Percentiles rank a stretch among this genome's conserved stretches.
phyloP scores from a whole-genome alignment of 352 stramenopile genomes.

The Blastocystis sp. region DNA sequence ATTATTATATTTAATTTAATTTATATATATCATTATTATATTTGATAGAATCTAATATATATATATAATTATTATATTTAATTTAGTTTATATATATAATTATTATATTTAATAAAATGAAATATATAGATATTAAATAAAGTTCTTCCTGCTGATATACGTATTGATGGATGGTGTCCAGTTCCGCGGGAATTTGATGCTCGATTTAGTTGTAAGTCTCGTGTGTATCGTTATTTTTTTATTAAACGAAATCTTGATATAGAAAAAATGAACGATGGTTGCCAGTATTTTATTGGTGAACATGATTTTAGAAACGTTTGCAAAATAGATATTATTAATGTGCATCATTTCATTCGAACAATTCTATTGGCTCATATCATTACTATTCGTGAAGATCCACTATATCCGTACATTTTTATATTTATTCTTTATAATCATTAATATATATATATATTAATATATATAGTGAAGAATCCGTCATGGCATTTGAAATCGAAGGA shows the following conservation, averaged over 20 bases:
- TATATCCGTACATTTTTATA: too few relatives aligned
- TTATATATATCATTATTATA: too few relatives aligned
- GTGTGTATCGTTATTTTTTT: slow-evolving; percentile 38
- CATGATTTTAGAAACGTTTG: slow-evolving; percentile 37
- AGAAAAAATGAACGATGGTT: not conserved
- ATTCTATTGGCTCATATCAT: slow-evolving; percentile 24
- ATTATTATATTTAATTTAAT: too few relatives aligned
- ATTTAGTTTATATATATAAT: too few relatives aligned
- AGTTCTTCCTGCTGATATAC: slow-evolving; percentile 31
- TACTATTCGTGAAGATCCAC: too few relatives aligned
- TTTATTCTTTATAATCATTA: too few relatives aligned
- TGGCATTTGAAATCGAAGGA: slow-evolving; percentile 28
- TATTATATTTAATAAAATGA: too few relatives aligned
- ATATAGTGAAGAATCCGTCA: not conserved
- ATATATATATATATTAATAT: too few relatives aligned
- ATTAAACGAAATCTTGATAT: slow-evolving; percentile 11
- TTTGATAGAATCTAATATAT: too few relatives aligned
- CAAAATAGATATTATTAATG: slow-evolving; percentile 27
- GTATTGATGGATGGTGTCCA: slow-evolving; percentile 27
- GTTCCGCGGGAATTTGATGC: slow-evolving; percentile 16
- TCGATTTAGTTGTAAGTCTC: slow-evolving; percentile 20
- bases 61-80: too few relatives aligned
- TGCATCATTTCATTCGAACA: slow-evolving; percentile 26
- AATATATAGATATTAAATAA: too few relatives aligned
- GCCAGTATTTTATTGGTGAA: slow-evolving; percentile 17